Conservation (phyloP, 2,329 filamentous ascomycete genomes). For the Amauroascus verrucosus region DNA sequence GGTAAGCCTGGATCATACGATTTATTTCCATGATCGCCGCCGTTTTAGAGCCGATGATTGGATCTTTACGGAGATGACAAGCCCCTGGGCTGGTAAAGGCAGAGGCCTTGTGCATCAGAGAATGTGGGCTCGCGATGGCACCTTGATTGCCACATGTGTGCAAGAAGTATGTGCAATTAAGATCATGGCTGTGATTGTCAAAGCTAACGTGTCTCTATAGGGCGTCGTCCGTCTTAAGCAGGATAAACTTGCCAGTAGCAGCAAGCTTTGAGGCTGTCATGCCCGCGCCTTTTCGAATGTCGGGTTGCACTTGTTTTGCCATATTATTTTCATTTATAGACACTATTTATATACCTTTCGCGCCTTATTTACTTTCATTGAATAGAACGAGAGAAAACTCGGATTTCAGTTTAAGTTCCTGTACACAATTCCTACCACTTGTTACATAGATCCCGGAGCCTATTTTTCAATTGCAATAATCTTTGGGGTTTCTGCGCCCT, state of each 20-base stretch:
- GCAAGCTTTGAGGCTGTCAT: conserved; percentile 14
- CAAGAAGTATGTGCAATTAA: conserved; percentile 37
- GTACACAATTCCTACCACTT: background rate
- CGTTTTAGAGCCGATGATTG: conserved; percentile 43
- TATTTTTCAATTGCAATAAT: too few species aligned
- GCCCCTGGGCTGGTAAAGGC: conserved; percentile 43
- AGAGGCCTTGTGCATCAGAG: conserved; percentile 40
- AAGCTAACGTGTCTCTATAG: conserved; percentile 23
- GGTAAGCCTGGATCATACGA: conserved; percentile 43
- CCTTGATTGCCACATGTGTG: conserved; percentile 41
- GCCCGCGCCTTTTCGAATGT: background rate
- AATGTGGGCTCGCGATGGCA: conserved; percentile 41
- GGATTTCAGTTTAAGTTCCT: background rate
- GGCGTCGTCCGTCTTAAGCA: conserved; percentile 40
- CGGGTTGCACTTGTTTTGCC: background rate
- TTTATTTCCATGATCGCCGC: conserved; percentile 43
- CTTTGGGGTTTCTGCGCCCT: too few species aligned
- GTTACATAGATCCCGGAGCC: background rate
- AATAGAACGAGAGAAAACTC: background rate
- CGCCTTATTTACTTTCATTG: background rate
- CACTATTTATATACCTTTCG: background rate
- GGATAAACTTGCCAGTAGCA: conserved; percentile 22
- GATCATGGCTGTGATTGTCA: background rate
- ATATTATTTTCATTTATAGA: background rate
- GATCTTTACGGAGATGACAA: conserved; percentile 42